Conservation (phyloP, 768 basidiomycete species). For the Auriscalpium vulgare region DNA sequence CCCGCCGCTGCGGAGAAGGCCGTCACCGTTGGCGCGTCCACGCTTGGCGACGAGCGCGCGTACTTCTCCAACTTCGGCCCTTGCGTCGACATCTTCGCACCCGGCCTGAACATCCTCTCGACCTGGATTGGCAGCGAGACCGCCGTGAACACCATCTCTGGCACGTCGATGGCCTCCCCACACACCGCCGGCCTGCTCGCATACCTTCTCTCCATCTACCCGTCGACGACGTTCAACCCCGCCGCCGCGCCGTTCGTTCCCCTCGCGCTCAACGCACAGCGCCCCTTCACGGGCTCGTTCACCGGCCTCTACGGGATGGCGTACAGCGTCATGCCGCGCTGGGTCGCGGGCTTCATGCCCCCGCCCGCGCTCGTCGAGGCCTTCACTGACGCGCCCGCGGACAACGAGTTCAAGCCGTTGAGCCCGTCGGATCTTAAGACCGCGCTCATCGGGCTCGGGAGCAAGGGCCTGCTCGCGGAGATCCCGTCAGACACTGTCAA, state of each 20-base stretch:
- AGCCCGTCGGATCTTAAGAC: slow-evolving; percentile 71
- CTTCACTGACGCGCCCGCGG: slow-evolving; percentile 28
- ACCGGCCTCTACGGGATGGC: slow-evolving; percentile 43
- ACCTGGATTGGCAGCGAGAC: slow-evolving; percentile 59
- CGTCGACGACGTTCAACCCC: slow-evolving; percentile 52
- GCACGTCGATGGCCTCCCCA: slow-evolving; percentile 91
- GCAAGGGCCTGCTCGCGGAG: slow-evolving; percentile 37
- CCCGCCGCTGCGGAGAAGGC: slow-evolving; percentile 86
- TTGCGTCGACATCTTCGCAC: slow-evolving; percentile 92
- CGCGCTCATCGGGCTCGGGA: slow-evolving; percentile 58
- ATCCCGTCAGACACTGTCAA: slow-evolving; percentile 51
- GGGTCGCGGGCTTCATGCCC: slow-evolving; percentile 49
- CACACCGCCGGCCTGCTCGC: slow-evolving; percentile 83
- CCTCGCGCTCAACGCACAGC: slow-evolving; percentile 24
- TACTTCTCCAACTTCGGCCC: slow-evolving; percentile 89
- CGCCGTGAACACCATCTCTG: slow-evolving; percentile 67
- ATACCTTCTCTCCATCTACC: slow-evolving; percentile 84
- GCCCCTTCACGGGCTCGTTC: slow-evolving; percentile 29
- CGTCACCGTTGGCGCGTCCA: slow-evolving; percentile 91
- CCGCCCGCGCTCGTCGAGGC: slow-evolving; percentile 35
- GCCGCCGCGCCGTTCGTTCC: slow-evolving; percentile 27
- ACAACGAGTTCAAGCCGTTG: slow-evolving; percentile 33
- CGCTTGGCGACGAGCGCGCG: slow-evolving; percentile 71
- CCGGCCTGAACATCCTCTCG: slow-evolving; percentile 81
- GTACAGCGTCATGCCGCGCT: slow-evolving; percentile 45